These are phyloP conservation scores for Neopestalotiopsis sp. DNA, from an alignment of 2,329 filamentous ascomycete species.

Conservation along the genomic window DNA sequence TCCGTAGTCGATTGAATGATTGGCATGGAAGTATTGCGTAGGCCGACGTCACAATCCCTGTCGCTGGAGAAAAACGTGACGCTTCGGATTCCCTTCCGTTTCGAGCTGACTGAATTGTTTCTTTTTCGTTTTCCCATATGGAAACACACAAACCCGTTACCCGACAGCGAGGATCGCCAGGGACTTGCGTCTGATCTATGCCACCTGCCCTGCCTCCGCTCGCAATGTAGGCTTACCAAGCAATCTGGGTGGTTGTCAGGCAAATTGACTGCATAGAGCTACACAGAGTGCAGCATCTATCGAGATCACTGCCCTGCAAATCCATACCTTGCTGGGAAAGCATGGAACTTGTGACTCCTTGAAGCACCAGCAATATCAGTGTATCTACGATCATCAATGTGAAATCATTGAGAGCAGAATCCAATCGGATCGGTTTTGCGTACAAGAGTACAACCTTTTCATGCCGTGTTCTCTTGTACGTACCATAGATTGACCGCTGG, in stretches of 20 bases:
- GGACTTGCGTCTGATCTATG: slow-evolving; percentile 1
- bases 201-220: neutral
- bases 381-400: neutral
- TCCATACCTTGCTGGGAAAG: slow-evolving; percentile 10
- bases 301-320: slow-evolving; percentile 15
- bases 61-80: slow-evolving; percentile 12
- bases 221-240: neutral
- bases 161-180: slow-evolving; percentile 19
- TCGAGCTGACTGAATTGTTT: slow-evolving; percentile 2
- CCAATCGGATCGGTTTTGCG: neutral
- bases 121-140: neutral
- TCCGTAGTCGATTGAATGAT: neutral
- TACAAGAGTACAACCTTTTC: neutral
- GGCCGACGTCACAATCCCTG: slow-evolving; percentile 19
- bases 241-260: neutral
- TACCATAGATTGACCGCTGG: neutral
- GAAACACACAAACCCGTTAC: neutral
- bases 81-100: slow-evolving; percentile 5
- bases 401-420: neutral
- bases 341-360: slow-evolving; percentile 13
- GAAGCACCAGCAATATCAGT: neutral
- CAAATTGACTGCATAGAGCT: neutral
- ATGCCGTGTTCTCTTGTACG: neutral
- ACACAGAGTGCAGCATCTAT: neutral
- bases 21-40: slow-evolving; percentile 1